Percentiles rank a stretch among this genome's conserved stretches.
These are phyloP conservation scores for Bipolaris cookei DNA, from an alignment of 2,329 filamentous ascomycete species.

Conservation along the genomic window DNA sequence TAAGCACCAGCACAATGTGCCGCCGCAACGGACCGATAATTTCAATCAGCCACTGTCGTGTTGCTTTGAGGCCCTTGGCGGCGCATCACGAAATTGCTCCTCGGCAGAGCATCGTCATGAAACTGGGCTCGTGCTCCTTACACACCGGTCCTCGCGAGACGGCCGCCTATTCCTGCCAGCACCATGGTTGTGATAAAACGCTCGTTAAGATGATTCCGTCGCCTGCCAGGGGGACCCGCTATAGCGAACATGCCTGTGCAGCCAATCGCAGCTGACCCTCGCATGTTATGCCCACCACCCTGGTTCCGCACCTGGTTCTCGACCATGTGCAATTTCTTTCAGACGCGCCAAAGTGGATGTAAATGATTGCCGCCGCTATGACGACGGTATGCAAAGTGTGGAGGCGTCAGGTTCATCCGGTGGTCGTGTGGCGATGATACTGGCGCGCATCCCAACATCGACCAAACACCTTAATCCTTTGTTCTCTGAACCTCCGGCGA, in stretches of 20 bases:
- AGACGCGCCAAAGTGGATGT: slow-evolving; percentile 37
- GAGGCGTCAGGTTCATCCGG: slow-evolving; percentile 35
- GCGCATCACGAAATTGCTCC: slow-evolving; percentile 42
- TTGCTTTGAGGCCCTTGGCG: slow-evolving; percentile 29
- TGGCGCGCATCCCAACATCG: slow-evolving; percentile 28
- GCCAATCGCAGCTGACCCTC: slow-evolving; percentile 33
- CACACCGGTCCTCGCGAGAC: slow-evolving; percentile 27
- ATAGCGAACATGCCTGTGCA: slow-evolving; percentile 27
- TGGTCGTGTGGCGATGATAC: slow-evolving; percentile 28
- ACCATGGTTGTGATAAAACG: slow-evolving; percentile 25
- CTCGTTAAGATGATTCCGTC: slow-evolving; percentile 18
- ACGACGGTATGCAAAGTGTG: slow-evolving; percentile 29
- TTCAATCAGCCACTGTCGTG: slow-evolving; percentile 32
- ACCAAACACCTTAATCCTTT: slow-evolving; percentile 20
- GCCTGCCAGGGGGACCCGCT: slow-evolving; percentile 32
- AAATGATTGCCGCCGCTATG: slow-evolving; percentile 40
- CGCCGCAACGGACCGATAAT: slow-evolving; percentile 22
- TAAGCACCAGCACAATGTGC: slow-evolving; percentile 3
- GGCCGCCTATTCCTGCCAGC: slow-evolving; percentile 26
- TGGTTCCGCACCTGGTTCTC: slow-evolving; percentile 28
- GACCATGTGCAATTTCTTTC: slow-evolving; percentile 47
- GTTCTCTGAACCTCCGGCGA: slow-evolving; percentile 26
- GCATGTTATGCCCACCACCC: slow-evolving; percentile 14
- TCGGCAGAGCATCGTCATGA: slow-evolving; percentile 31
- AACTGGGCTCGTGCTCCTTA: slow-evolving; percentile 37